phyloP scores from a whole-genome alignment of 1,284 basidiomycete genomes.

The Cryptococcus wingfieldii region DNA sequence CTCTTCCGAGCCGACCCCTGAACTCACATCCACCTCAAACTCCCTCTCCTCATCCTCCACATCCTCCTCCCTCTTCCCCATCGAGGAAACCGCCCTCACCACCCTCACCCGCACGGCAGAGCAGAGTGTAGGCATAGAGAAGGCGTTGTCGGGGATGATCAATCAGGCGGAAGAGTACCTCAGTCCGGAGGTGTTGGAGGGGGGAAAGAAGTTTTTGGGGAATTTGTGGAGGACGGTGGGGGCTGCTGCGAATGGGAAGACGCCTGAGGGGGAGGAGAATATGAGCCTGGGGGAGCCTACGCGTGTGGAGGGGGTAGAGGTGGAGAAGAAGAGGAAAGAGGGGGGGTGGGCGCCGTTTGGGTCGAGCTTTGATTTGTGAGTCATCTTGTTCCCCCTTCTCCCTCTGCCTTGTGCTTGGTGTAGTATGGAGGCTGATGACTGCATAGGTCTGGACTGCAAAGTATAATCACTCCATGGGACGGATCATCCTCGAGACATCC shows the following conservation, averaged over 20 bases:
- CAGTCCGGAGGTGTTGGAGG: slow-evolving; percentile 23
- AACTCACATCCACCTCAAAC: slow-evolving; percentile 3
- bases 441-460: slow-evolving; percentile 7
- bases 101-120: not conserved
- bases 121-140: slow-evolving; percentile 1
- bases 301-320: not conserved
- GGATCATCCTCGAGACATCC: not conserved
- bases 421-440: too few species aligned
- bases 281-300: not conserved
- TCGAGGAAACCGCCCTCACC: slow-evolving; percentile 5
- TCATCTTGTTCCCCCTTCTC: not conserved
- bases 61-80: slow-evolving; percentile 12
- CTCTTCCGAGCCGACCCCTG: not conserved
- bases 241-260: slow-evolving; percentile 38
- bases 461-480: slow-evolving; percentile 12
- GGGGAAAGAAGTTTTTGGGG: slow-evolving; percentile 40
- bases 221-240: slow-evolving; percentile 39
- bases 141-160: slow-evolving; percentile 7
- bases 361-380: slow-evolving; percentile 13
- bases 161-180: slow-evolving; percentile 16
- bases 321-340: not conserved
- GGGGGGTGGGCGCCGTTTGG: slow-evolving; percentile 4
- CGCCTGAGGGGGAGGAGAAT: slow-evolving; percentile 16
- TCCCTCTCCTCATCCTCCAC: slow-evolving; percentile 7
- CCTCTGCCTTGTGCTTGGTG: not conserved